phyloP scores from a whole-genome alignment of 768 basidiomycete genomes.

The Pisolithus albus region DNA sequence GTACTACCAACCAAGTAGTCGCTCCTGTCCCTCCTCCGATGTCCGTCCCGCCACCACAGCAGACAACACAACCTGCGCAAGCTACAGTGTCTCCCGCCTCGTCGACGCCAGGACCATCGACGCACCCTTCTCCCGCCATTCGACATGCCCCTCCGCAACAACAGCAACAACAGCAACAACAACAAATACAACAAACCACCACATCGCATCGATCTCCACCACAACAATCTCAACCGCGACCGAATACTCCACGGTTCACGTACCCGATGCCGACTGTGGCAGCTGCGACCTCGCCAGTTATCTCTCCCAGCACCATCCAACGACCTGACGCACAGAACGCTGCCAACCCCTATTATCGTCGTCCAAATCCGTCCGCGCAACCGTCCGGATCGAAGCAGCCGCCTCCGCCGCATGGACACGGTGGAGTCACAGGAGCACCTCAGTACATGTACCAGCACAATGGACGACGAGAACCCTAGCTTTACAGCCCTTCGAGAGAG shows the following conservation, averaged over 20 bases:
- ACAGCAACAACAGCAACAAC: slow-evolving; percentile 4
- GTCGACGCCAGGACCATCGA: slow-evolving; percentile 25
- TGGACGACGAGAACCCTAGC: slow-evolving; percentile 28
- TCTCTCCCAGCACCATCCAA: slow-evolving; percentile 36
- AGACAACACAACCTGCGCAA: slow-evolving; percentile 17
- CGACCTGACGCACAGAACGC: slow-evolving; percentile 25
- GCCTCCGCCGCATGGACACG: slow-evolving; percentile 13
- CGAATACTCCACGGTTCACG: slow-evolving; percentile 33
- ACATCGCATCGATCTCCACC: background rate
- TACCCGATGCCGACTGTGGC: slow-evolving; percentile 76
- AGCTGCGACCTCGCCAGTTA: slow-evolving; percentile 51
- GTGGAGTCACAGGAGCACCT: slow-evolving; percentile 24
- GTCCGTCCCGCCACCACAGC: slow-evolving; percentile 27
- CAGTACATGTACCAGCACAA: slow-evolving; percentile 44
- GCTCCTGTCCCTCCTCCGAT: slow-evolving; percentile 20
- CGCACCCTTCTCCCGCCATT: slow-evolving; percentile 32
- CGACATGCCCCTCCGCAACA: slow-evolving; percentile 27
- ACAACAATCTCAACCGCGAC: slow-evolving; percentile 14
- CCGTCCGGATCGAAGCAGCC: slow-evolving; percentile 18
- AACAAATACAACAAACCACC: background rate
- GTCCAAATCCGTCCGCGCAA: slow-evolving; percentile 26
- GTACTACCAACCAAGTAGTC: slow-evolving; percentile 12
- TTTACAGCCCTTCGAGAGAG: no score
- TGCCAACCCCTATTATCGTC: slow-evolving; percentile 50
- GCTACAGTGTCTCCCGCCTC: slow-evolving; percentile 28